Base-by-base conservation (phyloP, 2,329 filamentous ascomycete species). In the Calycina herbarum region DNA sequence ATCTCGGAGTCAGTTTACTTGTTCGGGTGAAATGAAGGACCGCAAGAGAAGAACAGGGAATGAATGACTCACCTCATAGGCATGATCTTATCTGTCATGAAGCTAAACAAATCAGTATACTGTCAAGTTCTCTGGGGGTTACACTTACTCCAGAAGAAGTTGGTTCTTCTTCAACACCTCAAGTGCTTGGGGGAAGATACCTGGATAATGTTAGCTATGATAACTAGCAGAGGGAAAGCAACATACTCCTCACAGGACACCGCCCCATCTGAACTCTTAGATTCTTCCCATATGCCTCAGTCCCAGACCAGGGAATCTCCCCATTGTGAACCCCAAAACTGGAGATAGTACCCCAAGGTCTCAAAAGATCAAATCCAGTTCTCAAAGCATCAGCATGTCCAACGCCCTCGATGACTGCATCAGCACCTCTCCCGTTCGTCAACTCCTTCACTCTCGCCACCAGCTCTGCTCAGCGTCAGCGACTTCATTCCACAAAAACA, bases 401-500 rank as follows among this genome's bases (percentile, higher is more conserved):
- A 31, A 93, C 91, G 6, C 92, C 89, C 77, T 94, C 91, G 70
- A 97, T 88, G 1, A 95, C 88, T 20, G 92, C 87, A 78, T 97
- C 94, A 15, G 93, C 93, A 6, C 94, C 94, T 48, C 94, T 83
- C 7, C 93, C 93, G 17, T 90, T 83, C 0, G 92, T 95, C 59
- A 89, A 85, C 71, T 91, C 89, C 74, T 87, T 87, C 62, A 97
- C 88, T 62, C 89, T 85, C 71, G 84, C 82, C 64, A 88, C 79
- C 76, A 96, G 61, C 0, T 67, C 67, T 70, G 17, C 2, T 5
- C 3, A 29, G 27, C 5, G 13, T 61, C 29, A 61, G 59, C 40
- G 38, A 61, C 2, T 20, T 35, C 11, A 20, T 6, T 20, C 4
- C 17, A 10, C 27, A 1, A 7, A 31, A 20, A 8, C n/a, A 48